phyloP scores from a whole-genome alignment of 305 asterid genomes.

The Fraxinus dipetala region DNA sequence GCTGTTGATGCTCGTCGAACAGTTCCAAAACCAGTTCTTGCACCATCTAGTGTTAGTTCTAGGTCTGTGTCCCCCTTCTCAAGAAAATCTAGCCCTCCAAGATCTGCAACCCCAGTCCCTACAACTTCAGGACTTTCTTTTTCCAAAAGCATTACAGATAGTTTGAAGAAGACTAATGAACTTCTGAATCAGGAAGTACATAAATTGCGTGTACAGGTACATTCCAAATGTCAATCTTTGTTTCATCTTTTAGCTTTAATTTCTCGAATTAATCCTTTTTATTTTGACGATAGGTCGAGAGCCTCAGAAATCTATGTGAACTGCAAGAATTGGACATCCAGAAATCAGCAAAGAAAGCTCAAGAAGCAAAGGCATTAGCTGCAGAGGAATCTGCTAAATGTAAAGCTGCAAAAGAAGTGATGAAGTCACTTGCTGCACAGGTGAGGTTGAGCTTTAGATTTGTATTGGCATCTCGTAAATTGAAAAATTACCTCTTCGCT shows the following conservation, averaged over 20 bases:
- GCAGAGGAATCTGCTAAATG: conserved; percentile 90
- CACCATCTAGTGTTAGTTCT: conserved; percentile 66
- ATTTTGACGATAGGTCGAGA: conserved; percentile 42
- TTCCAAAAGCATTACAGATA: conserved; percentile 70
- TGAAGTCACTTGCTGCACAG: conserved; percentile 88
- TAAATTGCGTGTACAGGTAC: conserved; percentile 79
- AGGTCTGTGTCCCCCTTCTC: conserved; percentile 94
- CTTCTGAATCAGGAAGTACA: conserved; percentile 83
- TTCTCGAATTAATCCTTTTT: conserved; percentile 2
- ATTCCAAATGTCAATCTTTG: neutral
- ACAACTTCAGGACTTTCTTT: conserved; percentile 84
- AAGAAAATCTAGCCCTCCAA: conserved; percentile 83
- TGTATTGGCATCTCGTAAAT: conserved; percentile 14
- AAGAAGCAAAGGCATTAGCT: conserved; percentile 78
- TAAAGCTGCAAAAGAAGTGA: conserved; percentile 95
- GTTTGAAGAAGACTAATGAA: conserved; percentile 87
- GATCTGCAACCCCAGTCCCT: conserved; percentile 90
- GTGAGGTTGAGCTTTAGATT: conserved; percentile 30
- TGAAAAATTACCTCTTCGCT: neutral
- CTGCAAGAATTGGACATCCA: conserved; percentile 72
- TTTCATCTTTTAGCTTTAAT: conserved; percentile 4
- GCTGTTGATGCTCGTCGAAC: conserved; percentile 48
- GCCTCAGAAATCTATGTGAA: conserved; percentile 67
- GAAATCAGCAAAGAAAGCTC: conserved; percentile 63
- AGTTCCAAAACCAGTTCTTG: conserved; percentile 60